Evolutionary conservation across 495 filamentous ascomycete genomes (phyloP), one percentile per base, ranked within the genome.

Genomic region (Glonium stellatum): DNA sequence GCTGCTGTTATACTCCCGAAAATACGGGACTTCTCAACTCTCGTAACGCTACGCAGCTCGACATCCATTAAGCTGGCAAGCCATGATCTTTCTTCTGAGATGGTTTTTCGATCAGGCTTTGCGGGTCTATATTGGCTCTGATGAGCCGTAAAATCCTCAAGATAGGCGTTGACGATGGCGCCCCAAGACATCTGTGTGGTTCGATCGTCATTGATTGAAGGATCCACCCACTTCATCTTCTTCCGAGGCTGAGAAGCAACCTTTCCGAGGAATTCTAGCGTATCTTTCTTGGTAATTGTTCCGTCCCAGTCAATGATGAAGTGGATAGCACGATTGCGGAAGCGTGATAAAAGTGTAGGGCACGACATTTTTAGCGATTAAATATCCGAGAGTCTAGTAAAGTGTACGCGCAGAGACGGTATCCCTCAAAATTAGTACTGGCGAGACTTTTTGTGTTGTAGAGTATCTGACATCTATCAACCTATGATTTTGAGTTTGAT

Each of bases 241-340:
- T 51, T 36, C 21, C 50, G 51, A 27, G 41, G 48, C 11, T 51
- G 18, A 27, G 44, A 55, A 9, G 57, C 57, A 37, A 70, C 59
- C 42, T 46, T 54, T n/a, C 64, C 71, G 0, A 75, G 54, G 23
- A 69, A 13, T 11, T 56, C 23, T 25, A 73, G 61, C 8, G 72
- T 75, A 54, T 75, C 72, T 11, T 57, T 34, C 6, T 44, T 58
- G 13, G 72, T 75, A 35, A 75, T 31, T n/a, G 72, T 75, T 35
- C 71, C 70, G 58, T 75, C 72, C 63, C 64, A 75, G 62, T 75
- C 72, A 8, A 75, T 61, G 25, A 75, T 55, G 31, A 71, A 59
- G 44, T 66, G 67, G 9, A 72, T 62, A 42, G 49, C 39, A 18
- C 42, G 27, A 25, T 23, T 51, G 12, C 54, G 61, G 22, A 31